phyloP scores from a whole-genome alignment of 1,284 basidiomycete genomes.

The Chiua sp. region DNA sequence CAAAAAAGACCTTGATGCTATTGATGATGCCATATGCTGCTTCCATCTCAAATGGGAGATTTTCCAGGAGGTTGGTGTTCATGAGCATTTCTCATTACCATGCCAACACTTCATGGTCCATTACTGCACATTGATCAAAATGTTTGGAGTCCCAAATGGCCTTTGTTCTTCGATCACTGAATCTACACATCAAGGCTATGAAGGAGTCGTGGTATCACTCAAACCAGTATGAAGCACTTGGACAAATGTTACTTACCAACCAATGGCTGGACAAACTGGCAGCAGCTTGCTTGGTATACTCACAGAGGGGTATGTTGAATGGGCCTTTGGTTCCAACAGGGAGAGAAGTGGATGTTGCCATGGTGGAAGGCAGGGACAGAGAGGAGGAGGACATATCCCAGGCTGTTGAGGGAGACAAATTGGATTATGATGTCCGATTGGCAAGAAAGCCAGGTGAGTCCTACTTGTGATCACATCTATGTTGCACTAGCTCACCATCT shows the following conservation, averaged over 20 bases:
- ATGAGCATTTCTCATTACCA: constrained; percentile 21
- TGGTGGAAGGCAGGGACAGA: background rate
- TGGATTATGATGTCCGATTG: background rate
- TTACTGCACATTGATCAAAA: constrained; percentile 9
- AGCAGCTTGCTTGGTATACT: background rate
- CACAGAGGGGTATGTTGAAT: constrained; percentile 1
- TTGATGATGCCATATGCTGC: constrained; percentile 13
- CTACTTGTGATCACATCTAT: background rate
- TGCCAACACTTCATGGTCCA: constrained; percentile 25
- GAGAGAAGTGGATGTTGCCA: too few species aligned
- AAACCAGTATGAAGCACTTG: constrained; percentile 20
- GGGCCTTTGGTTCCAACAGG: background rate
- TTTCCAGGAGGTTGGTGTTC: constrained; percentile 12
- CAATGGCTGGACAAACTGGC: constrained; percentile 7
- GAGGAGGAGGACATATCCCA: background rate
- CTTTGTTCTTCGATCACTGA: constrained; percentile 8
- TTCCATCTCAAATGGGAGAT: constrained; percentile 15
- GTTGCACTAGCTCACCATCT: background rate
- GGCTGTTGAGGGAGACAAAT: background rate
- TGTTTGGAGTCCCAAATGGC: constrained; percentile 6
- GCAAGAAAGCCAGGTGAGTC: background rate
- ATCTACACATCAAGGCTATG: constrained; percentile 14
- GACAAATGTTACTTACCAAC: constrained; percentile 30
- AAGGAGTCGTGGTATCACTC: constrained; percentile 29
- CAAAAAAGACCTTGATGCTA: constrained; percentile 12